Evolutionary conservation across 1,284 basidiomycete species (phyloP).

Genomic region (Meripilus lineatus): DNA sequence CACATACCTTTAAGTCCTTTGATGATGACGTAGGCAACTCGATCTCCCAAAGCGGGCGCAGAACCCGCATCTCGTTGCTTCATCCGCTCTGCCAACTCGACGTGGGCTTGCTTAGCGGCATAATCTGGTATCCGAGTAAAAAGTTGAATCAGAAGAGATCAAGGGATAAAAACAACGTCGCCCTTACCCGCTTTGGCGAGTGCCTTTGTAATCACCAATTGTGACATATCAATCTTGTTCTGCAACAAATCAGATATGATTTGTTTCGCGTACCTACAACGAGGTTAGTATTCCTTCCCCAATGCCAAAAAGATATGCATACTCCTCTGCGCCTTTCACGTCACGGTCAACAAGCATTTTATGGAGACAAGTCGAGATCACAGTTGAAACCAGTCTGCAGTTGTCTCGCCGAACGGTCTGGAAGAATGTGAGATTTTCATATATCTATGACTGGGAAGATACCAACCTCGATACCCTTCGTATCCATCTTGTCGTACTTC

Average conservation of each 20-base stretch:
- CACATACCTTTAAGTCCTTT: conserved; percentile 85
- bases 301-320: background rate
- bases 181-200: conserved; percentile 76
- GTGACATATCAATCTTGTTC: conserved; percentile 96
- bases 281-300: background rate
- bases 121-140: conserved; percentile 66
- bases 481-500: conserved; percentile 98
- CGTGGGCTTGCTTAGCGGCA: conserved; percentile 89
- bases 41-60: conserved; percentile 89
- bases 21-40: conserved; percentile 95
- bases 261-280: conserved; percentile 81
- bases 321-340: conserved; percentile 90
- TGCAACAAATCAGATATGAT: conserved; percentile 90
- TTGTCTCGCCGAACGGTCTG: conserved; percentile 96
- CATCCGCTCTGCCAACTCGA: conserved; percentile 93
- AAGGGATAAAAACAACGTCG: background rate
- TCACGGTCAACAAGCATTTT: conserved; percentile 96
- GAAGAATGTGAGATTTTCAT: conserved; percentile 1
- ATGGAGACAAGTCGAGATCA: conserved; percentile 94
- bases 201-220: conserved; percentile 96
- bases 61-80: conserved; percentile 93
- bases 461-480: conserved; percentile 93
- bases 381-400: conserved; percentile 90
- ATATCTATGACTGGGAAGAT: background rate
- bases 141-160: background rate